Evolutionary conservation across 2,329 filamentous ascomycete species (phyloP).

Genomic region (Apiospora phragmitis): DNA sequence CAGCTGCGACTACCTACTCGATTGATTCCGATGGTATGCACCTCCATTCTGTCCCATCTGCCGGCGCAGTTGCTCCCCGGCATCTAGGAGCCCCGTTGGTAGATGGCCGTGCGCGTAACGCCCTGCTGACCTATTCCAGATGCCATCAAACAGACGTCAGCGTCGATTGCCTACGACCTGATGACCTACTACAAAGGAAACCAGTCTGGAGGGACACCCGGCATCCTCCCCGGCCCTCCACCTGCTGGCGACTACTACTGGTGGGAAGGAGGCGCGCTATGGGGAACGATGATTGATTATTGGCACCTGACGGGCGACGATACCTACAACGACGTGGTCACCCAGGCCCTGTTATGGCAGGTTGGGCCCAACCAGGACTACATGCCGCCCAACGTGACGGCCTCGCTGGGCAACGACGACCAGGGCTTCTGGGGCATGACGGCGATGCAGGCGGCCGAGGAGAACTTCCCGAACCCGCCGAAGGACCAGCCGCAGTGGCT

Average conservation of each 20-base stretch:
- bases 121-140: slow-evolving; percentile 28
- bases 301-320: slow-evolving; percentile 56
- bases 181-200: slow-evolving; percentile 35
- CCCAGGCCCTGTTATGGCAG: slow-evolving; percentile 46
- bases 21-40: slow-evolving; percentile 17
- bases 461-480: slow-evolving; percentile 58
- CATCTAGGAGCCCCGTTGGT: neutral
- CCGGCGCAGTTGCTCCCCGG: neutral
- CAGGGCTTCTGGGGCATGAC: slow-evolving; percentile 67
- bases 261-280: slow-evolving; percentile 36
- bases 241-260: slow-evolving; percentile 35
- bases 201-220: slow-evolving; percentile 32
- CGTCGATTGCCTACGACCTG: slow-evolving; percentile 30
- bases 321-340: slow-evolving; percentile 51
- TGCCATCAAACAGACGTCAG: slow-evolving; percentile 51
- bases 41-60: neutral
- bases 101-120: neutral
- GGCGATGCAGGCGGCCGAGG: slow-evolving; percentile 62
- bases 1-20: slow-evolving; percentile 13
- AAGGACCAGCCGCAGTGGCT: slow-evolving; percentile 58
- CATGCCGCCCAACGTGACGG: slow-evolving; percentile 46
- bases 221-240: slow-evolving; percentile 33
- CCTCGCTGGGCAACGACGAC: slow-evolving; percentile 52
- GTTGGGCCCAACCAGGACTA: slow-evolving; percentile 46
- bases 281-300: slow-evolving; percentile 35